Base-by-base conservation (phyloP, 495 filamentous ascomycete genomes). In the Podospora pseudopauciseta region DNA sequence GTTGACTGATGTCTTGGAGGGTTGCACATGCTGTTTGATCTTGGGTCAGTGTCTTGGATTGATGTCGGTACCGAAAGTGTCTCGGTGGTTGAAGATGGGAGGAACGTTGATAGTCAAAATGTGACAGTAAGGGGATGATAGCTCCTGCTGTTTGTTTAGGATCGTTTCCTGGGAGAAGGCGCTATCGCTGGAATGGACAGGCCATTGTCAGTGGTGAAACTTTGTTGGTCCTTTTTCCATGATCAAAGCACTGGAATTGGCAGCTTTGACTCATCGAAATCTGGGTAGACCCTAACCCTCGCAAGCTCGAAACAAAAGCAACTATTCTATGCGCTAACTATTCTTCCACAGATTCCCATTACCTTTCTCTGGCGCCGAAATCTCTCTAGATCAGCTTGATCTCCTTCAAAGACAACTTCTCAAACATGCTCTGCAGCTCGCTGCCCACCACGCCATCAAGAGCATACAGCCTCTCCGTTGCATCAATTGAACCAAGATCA, bases 21-120 rank as follows among this genome's bases (percentile, higher is more conserved):
- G 39, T 49, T 67, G 65, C 65, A 70, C 65, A 66, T 67, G 26
- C 1, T 20, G 30, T 58, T 59, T 59, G 56, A 59, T 49, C 39
- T 49, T 49, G 7, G 63, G 20, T 11, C 20, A 27, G 26, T 65
- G 20, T 16, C 16, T 34, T 19, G n/a, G 39, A 9, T 23, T 16
- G 30, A 19, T 23, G 26, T 13, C 19, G 19, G 11, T 16, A 18
- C 3, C 2, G 30, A n/a, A 19, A 18, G 1, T 23, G 26, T 0
- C 19, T 15, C 11, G 56, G 18, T 5, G 9, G 18, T 16, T 20
- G 26, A 59, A 20, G 1, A 59, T 15, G 19, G 19, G 20, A 59
- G 19, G 26, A 30, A n/a, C 16, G 56, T 9, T 18, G 56, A 59
- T 59, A 27, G 20, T 16, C 20, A 13, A 49, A 11, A 11, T 49